Percentiles rank a stretch among this genome's conserved stretches.
Conservation (phyloP, 768 basidiomycete genomes). For the Tylopilus cervinicoccineus region DNA sequence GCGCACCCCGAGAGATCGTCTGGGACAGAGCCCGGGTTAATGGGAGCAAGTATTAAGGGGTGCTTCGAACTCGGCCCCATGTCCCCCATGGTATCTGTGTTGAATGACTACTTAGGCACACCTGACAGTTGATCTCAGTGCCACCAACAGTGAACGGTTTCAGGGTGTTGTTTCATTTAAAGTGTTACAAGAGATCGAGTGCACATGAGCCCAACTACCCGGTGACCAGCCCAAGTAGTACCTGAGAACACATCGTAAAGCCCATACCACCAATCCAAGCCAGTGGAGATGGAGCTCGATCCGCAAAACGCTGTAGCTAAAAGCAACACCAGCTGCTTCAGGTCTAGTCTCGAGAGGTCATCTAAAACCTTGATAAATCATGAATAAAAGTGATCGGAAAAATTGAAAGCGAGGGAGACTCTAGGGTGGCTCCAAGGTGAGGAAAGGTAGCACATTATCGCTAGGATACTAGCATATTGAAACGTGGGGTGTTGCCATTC, state of each 20-base stretch:
- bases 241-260: slow-evolving; percentile 2
- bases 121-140: background rate
- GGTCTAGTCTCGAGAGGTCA: slow-evolving; percentile 8
- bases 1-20: no score
- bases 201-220: slow-evolving; percentile 4
- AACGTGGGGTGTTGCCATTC: slow-evolving; percentile 33
- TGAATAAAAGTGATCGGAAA: slow-evolving; percentile 6
- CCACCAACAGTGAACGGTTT: background rate
- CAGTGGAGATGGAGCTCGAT: slow-evolving; percentile 11
- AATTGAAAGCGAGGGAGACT: background rate
- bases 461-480: slow-evolving; percentile 19
- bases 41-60: no score
- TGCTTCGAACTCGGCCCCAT: no score
- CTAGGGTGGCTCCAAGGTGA: slow-evolving; percentile 11
- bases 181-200: slow-evolving; percentile 10
- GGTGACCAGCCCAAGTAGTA: slow-evolving; percentile 14
- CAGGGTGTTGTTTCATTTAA: background rate
- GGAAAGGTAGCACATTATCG: slow-evolving; percentile 10
- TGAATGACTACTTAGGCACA: background rate
- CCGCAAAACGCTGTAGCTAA: background rate
- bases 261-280: slow-evolving; percentile 11
- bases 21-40: no score
- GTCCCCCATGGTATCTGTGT: no score
- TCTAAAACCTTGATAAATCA: slow-evolving; percentile 10
- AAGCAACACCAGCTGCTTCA: slow-evolving; percentile 10